Evolutionary conservation across 2,329 filamentous ascomycete genomes (phyloP), one percentile per base, ranked within the genome.

Genomic region (Didymella glomerata): DNA sequence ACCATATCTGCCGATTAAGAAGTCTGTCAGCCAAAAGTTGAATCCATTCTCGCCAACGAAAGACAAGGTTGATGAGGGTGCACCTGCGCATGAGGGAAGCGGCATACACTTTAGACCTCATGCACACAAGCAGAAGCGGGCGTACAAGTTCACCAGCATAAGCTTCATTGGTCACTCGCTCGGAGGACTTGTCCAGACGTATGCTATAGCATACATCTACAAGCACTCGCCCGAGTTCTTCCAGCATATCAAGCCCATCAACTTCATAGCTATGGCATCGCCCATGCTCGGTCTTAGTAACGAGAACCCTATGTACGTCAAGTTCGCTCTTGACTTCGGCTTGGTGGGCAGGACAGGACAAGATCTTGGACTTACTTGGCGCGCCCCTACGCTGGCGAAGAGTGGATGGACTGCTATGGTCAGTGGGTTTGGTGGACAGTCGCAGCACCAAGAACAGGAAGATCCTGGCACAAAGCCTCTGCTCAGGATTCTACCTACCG

Each of bases 261-360:
- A 97, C 74, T 98, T 98, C 72, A 90, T 98, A 65, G 85, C 90
- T 27, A 81, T 98, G 66, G 93, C 94, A 16, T 90, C 93, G 0
- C 94, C 94, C 0, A 92, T 97, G 66, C 80, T 98, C 1, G 94
- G 94, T 0, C 81, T 98, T 36, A 98, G 94, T 77, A 97, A 99
- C 74, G 95, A 99, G 74, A 99, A 99, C 68, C 95, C 95, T 0
- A 84, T 98, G 56, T 99, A 99, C 75, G 91, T 99, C 77, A 96
- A 93, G 71, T 98, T 99, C 76, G 95, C 95, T 0, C 82, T 99
- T 3, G 95, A 99, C 75, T 96, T 98, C 79, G 95, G 95, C 0
- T 84, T 99, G 1, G 94, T 99, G 14, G 95, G 95, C n/a, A 86
- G 94, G 53, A 97, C 95, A 2, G 95, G 95, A 8, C 92, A 98